Evolutionary conservation across 1,284 basidiomycete genomes (phyloP).

Genomic region (Cryptococcus deneoformans): DNA sequence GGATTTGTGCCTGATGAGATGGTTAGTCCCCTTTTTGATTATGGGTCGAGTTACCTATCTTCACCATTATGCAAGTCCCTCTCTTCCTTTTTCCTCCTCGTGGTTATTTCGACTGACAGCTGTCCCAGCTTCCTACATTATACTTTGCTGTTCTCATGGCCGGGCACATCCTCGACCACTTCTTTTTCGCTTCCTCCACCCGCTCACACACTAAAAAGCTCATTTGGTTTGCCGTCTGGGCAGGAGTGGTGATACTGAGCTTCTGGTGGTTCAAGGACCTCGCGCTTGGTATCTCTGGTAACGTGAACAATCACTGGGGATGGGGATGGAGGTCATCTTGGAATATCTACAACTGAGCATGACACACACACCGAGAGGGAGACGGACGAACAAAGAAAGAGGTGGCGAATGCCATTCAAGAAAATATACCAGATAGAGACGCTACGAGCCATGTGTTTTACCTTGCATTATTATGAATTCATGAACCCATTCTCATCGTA

Average conservation of each 20-base stretch:
- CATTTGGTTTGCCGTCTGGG: constrained; percentile 65
- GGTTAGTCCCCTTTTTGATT: constrained; percentile 83
- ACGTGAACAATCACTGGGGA: constrained; percentile 73
- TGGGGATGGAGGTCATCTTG: constrained; percentile 63
- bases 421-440: neutral
- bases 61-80: constrained; percentile 46
- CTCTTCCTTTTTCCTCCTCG: constrained; percentile 51
- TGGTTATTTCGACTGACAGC: neutral
- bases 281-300: constrained; percentile 84
- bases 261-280: constrained; percentile 95
- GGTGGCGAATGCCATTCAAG: no score
- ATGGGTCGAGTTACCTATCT: constrained; percentile 74
- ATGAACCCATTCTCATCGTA: neutral
- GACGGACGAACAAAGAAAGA: neutral
- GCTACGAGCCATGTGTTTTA: neutral
- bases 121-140: constrained; percentile 75
- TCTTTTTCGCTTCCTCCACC: constrained; percentile 71
- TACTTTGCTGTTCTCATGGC: constrained; percentile 95
- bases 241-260: constrained; percentile 62
- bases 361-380: neutral
- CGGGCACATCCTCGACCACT: constrained; percentile 87
- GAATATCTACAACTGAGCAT: constrained; percentile 19
- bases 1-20: constrained; percentile 2
- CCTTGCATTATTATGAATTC: constrained; percentile 4
- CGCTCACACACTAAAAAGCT: constrained; percentile 64